Evolutionary conservation across 108 stramenopile species (phyloP), one percentile per base, ranked within the genome.

Genomic region (Nitzschia sp.): DNA sequence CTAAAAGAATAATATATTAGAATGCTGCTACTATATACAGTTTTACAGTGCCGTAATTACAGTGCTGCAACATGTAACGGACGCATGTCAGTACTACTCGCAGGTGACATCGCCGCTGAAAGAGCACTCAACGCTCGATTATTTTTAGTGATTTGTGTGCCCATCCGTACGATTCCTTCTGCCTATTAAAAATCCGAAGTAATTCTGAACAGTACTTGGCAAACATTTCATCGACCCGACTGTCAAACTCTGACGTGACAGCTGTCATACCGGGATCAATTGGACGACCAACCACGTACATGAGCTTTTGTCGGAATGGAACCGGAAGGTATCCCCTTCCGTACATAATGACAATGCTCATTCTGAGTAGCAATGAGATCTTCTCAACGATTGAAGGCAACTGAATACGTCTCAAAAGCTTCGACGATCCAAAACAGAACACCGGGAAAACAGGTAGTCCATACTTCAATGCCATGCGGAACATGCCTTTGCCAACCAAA

Each of bases 91-190:
- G n/a, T n/a, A n/a, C n/a, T n/a, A n/a, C n/a, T n/a, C n/a, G n/a
- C n/a, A 34, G 29, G 29, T 34, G 29, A 34, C 29, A 34, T 34
- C 29, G 29, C 29, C 29, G 5, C 29, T 34, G 1, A 34, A 3
- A 34, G 29, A 34, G 29, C 29, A 34, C 29, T 34, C 29, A 34
- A 34, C 29, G 29, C 29, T 34, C 29, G 29, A 66, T 9, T 41
- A 73, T 46, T 41, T 22, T 66, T 0, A 73, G 44, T 52, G 57
- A 48, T 67, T 96, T 97, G 71, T 94, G 65, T 8, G 61, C 87
- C 96, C 96, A 97, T 15, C 96, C 96, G 70, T 96, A 96, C 10
- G 84, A 81, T 34, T 75, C 85, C 76, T 95, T 96, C 58, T 93
- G 85, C 2, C 85, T 73, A 56, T 97, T 89, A 77, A 97, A 97